These are phyloP conservation scores for Fusarium heterosporum DNA, from an alignment of 2,329 filamentous ascomycete species.

Conservation along the genomic window DNA sequence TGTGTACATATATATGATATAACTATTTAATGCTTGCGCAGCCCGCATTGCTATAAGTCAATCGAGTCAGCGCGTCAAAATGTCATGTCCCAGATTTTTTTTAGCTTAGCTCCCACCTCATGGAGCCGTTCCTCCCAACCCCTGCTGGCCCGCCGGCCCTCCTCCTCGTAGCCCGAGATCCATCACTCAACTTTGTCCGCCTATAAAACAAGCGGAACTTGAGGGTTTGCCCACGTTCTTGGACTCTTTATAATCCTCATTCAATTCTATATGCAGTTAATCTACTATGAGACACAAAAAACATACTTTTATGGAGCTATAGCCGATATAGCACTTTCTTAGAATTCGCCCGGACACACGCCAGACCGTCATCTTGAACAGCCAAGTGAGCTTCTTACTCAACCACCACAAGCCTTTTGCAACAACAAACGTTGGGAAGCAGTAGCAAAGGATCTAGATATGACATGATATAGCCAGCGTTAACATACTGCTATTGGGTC, in stretches of 20 bases:
- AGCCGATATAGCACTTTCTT: conserved; percentile 4
- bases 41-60: neutral
- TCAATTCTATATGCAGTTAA: conserved; percentile 52
- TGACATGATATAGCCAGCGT: neutral
- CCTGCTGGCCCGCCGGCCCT: conserved; percentile 33
- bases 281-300: neutral
- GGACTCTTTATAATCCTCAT: conserved; percentile 72
- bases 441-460: neutral
- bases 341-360: conserved; percentile 16
- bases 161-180: conserved; percentile 43
- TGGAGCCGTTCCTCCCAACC: conserved; percentile 35
- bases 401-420: conserved; percentile 14
- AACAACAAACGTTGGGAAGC: neutral
- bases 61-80: conserved; percentile 24
- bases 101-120: conserved; percentile 35
- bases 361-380: conserved; percentile 31
- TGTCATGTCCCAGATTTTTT: conserved; percentile 39
- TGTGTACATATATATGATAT: neutral
- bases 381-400: conserved; percentile 28
- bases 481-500: neutral
- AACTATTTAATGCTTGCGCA: neutral
- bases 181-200: conserved; percentile 51
- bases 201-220: conserved; percentile 47
- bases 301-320: conserved; percentile 18
- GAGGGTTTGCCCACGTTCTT: conserved; percentile 64